Conservation (phyloP, 257 asterid genomes). For the Solanum chmielewskii region DNA sequence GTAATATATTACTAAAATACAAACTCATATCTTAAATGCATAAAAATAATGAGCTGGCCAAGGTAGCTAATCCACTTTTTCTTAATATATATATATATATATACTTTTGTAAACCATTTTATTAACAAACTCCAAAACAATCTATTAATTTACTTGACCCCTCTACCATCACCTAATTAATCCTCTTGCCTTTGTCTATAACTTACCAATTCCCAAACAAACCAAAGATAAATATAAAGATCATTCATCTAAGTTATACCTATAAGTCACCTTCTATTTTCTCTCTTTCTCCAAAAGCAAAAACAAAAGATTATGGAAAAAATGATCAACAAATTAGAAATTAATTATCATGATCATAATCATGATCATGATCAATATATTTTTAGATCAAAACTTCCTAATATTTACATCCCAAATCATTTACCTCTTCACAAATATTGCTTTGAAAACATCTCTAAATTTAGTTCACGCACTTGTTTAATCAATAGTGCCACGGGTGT, state of each 20-base stretch:
- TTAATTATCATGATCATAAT: not conserved
- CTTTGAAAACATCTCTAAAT: conserved; percentile 17
- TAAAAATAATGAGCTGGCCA: not conserved
- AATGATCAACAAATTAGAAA: not conserved
- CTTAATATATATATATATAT: too few relatives aligned
- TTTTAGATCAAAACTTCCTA: conserved; percentile 32
- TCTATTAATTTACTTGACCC: not conserved
- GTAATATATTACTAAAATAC: too few relatives aligned
- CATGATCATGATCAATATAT: not conserved
- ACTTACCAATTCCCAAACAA: not conserved
- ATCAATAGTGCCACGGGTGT: conserved; percentile 16
- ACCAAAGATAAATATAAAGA: not conserved
- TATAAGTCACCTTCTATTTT: not conserved
- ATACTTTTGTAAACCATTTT: not conserved
- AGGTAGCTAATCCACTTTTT: not conserved
- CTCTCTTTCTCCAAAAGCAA: not conserved
- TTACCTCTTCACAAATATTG: conserved; percentile 23
- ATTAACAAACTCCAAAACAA: too few relatives aligned
- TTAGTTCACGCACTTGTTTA: conserved; percentile 16
- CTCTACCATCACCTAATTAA: not conserved
- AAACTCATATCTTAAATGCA: not conserved
- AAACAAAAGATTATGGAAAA: not conserved
- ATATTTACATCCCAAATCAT: conserved; percentile 24
- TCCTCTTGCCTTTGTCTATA: not conserved
- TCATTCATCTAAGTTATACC: not conserved